Evolutionary conservation across 371 early-diverging fungal genomes (phyloP).

Genomic region (Circinella umbellata): DNA sequence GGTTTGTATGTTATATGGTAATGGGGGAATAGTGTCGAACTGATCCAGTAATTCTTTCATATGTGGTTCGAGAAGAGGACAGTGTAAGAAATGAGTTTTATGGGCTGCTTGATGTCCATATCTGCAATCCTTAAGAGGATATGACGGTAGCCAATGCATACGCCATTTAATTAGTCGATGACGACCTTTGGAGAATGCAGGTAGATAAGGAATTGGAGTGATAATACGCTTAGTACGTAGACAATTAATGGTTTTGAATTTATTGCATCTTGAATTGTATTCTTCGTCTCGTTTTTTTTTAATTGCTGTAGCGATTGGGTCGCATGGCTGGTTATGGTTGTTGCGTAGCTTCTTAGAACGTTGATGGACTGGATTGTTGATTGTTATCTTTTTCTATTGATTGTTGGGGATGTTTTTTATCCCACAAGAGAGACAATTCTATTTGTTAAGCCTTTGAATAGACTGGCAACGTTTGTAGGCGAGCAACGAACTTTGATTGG

Average conservation of each 20-base stretch:
- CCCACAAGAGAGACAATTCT: too few species aligned
- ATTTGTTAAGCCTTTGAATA: too few species aligned
- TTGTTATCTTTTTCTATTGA: too few species aligned
- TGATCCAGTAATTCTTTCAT: not conserved
- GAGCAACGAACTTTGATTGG: too few species aligned
- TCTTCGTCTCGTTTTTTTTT: not conserved
- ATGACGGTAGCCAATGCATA: slow-evolving; percentile 2
- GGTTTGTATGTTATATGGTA: not conserved
- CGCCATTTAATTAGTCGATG: slow-evolving; percentile 1
- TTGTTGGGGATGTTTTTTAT: too few species aligned
- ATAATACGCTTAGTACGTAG: not conserved
- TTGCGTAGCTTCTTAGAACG: too few species aligned
- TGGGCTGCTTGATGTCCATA: not conserved
- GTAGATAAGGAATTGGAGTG: not conserved
- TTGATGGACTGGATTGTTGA: too few species aligned
- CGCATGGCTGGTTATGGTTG: not conserved
- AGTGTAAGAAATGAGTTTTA: not conserved
- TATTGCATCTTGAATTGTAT: not conserved
- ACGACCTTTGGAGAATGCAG: not conserved
- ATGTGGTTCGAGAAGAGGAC: not conserved
- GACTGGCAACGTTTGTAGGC: too few species aligned
- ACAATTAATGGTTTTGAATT: not conserved
- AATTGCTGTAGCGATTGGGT: not conserved
- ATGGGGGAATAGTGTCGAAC: not conserved
- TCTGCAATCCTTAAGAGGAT: not conserved